These are phyloP conservation scores for Pythium oligandrum DNA, from an alignment of 352 stramenopile genomes.

Conservation along the genomic window DNA sequence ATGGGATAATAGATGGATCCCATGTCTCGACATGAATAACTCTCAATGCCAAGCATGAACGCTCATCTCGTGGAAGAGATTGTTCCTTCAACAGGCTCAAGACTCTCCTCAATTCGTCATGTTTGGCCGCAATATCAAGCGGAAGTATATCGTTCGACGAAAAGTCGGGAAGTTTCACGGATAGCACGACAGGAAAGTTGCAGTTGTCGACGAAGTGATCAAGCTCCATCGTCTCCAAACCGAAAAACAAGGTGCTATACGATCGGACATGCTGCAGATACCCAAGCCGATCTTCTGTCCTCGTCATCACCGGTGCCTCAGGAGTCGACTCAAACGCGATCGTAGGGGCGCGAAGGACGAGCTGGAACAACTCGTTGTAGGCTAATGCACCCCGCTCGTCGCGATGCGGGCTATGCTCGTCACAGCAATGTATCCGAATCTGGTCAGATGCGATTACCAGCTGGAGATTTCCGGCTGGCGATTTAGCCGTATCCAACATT, in stretches of 20 bases:
- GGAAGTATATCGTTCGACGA: conserved; percentile 25
- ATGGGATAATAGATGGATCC: conserved; percentile 31
- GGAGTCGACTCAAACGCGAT: conserved; percentile 45
- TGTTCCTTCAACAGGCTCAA: conserved; percentile 32
- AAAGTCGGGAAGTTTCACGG: conserved; percentile 12
- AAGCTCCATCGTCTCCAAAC: conserved; percentile 45
- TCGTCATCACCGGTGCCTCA: conserved; percentile 43
- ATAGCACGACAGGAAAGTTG: conserved; percentile 71
- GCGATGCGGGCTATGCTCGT: conserved; percentile 45
- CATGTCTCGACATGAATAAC: conserved; percentile 58
- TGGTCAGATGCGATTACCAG: conserved; percentile 13
- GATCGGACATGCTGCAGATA: conserved; percentile 64
- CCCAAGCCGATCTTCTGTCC: conserved; percentile 41
- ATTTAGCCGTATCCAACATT: no score
- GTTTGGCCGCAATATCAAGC: conserved; percentile 32
- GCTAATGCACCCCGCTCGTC: conserved; percentile 28
- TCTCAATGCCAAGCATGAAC: conserved; percentile 31
- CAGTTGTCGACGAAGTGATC: conserved; percentile 69
- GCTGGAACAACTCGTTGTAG: conserved; percentile 58
- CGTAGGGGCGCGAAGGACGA: conserved; percentile 27
- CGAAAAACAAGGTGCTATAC: conserved; percentile 53
- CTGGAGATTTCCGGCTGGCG: background rate
- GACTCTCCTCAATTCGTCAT: conserved; percentile 28
- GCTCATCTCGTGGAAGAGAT: conserved; percentile 25
- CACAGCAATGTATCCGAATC: conserved; percentile 56